These are phyloP conservation scores for Ambrosia artemisiifolia DNA, from an alignment of 129 eudicot genomes.

Conservation along the genomic window DNA sequence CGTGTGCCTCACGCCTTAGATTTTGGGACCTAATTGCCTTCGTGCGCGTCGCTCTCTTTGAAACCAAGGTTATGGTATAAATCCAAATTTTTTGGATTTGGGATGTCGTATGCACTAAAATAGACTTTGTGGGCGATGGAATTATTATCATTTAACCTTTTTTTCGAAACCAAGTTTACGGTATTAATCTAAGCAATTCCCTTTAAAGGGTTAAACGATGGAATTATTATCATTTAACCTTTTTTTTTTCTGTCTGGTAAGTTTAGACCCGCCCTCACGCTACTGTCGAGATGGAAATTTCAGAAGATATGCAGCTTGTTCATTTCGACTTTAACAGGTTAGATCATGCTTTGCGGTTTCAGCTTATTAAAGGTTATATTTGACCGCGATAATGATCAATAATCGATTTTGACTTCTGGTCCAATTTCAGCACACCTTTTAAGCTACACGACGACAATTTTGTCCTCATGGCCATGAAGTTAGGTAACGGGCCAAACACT, in stretches of 20 bases:
- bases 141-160: background rate
- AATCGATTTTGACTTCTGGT: background rate
- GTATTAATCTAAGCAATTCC: background rate
- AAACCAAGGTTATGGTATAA: background rate
- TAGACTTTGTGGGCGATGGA: background rate
- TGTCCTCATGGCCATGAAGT: constrained; percentile 71
- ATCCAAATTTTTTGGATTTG: background rate
- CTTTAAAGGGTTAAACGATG: too few relatives aligned
- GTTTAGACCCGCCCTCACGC: constrained; percentile 87
- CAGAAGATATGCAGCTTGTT: constrained; percentile 94
- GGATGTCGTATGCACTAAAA: background rate
- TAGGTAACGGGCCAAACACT: constrained; percentile 36
- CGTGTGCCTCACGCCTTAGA: too few relatives aligned
- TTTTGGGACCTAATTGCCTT: too few relatives aligned
- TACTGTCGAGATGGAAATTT: constrained; percentile 87
- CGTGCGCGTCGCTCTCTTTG: too few relatives aligned
- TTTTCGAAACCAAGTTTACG: too few relatives aligned
- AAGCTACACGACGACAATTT: constrained; percentile 70
- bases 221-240: background rate
- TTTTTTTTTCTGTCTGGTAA: background rate
- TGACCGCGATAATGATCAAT: background rate
- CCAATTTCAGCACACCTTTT: constrained; percentile 62
- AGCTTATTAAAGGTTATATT: background rate
- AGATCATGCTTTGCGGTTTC: background rate
- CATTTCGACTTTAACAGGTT: constrained; percentile 91